phyloP scores from a whole-genome alignment of 306 rosid genomes.

The Biancaea sappan region DNA sequence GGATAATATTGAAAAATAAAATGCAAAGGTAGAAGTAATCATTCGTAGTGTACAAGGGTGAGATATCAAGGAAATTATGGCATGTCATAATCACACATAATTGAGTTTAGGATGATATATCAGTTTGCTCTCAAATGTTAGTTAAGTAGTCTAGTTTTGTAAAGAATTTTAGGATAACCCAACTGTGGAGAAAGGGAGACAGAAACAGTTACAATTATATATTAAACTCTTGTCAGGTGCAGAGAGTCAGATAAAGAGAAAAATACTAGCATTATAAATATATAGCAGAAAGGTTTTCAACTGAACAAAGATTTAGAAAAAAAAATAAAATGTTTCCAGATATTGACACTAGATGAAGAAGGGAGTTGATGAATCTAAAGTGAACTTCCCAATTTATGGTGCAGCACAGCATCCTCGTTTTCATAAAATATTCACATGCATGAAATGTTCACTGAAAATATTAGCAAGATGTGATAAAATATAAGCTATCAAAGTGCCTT shows the following conservation, averaged over 20 bases:
- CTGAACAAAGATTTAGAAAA: constrained; percentile 1
- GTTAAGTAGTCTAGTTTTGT: neutral
- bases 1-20: neutral
- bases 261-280: neutral
- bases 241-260: neutral
- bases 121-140: neutral
- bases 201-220: neutral
- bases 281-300: neutral
- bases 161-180: neutral
- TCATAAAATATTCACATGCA: constrained; percentile 4
- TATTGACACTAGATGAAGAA: constrained; percentile 5
- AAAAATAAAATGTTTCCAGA: constrained; percentile 7
- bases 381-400: neutral
- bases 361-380: neutral
- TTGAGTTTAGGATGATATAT: neutral
- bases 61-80: neutral
- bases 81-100: neutral
- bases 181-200: neutral
- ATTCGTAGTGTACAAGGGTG: neutral
- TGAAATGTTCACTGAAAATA: neutral
- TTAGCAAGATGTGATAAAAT: neutral
- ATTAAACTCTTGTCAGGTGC: neutral
- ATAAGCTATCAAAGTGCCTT: constrained; percentile 13
- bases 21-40: neutral
- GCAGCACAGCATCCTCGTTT: neutral